A percentile compares a stretch with the other conserved stretches of the same genome.
Conservation (phyloP, 257 asterid genomes). For the Verbascum thapsus region DNA sequence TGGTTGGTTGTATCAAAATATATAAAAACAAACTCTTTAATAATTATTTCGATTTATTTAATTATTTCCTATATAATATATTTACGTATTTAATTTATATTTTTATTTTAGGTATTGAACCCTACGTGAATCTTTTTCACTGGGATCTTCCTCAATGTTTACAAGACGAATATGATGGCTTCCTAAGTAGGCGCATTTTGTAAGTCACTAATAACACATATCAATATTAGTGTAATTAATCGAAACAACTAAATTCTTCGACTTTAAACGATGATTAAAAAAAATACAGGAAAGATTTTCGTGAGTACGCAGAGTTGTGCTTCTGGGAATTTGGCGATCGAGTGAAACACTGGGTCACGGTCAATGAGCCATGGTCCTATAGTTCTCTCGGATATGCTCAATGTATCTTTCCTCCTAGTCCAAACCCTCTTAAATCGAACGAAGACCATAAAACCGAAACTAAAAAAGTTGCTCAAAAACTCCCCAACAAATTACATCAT, state of each 20-base stretch:
- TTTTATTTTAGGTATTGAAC: conserved; percentile 17
- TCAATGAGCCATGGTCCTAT: conserved; percentile 31
- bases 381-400: not conserved
- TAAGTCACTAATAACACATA: not conserved
- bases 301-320: conserved; percentile 35
- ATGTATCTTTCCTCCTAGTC: conserved; percentile 20
- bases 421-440: too few species aligned
- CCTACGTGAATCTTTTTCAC: conserved; percentile 33
- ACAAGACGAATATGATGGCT: conserved; percentile 31
- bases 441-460: too few species aligned
- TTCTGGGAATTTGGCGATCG: conserved; percentile 40
- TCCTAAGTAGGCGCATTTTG: conserved; percentile 10
- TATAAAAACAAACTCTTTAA: too few species aligned
- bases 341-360: conserved; percentile 38
- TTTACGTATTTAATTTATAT: too few species aligned
- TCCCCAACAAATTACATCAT: not conserved
- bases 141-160: conserved; percentile 43
- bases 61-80: too few species aligned
- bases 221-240: too few species aligned
- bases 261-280: too few species aligned
- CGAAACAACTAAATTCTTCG: too few species aligned
- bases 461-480: too few species aligned
- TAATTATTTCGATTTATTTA: too few species aligned
- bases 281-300: conserved; percentile 25
- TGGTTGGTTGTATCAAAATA: not conserved